Percentiles rank a stretch among this genome's conserved stretches.
Evolutionary conservation across 129 eudicot genomes (phyloP).

Genomic region (Flaveria trinervia): DNA sequence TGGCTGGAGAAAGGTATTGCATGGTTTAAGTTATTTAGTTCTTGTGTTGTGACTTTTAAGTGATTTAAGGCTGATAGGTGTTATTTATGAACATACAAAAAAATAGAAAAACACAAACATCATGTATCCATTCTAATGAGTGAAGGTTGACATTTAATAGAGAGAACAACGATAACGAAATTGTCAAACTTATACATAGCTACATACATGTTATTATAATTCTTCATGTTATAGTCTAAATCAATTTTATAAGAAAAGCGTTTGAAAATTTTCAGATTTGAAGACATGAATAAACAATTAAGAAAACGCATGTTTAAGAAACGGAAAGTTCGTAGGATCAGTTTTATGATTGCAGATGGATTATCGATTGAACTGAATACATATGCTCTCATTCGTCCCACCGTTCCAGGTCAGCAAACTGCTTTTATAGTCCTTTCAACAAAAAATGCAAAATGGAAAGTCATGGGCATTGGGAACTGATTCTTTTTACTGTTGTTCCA

Average conservation of each 20-base stretch:
- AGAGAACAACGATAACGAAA: slow-evolving; percentile 11
- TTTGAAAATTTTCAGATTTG: slow-evolving; percentile 51
- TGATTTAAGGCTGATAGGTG: background rate
- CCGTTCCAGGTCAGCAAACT: slow-evolving; percentile 67
- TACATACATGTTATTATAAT: background rate
- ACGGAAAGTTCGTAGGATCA: slow-evolving; percentile 77
- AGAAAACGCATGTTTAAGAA: slow-evolving; percentile 91
- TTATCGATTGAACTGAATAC: slow-evolving; percentile 79
- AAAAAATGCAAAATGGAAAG: background rate
- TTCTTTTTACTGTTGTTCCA: slow-evolving; percentile 35
- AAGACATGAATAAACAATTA: slow-evolving; percentile 81
- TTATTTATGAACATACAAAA: slow-evolving; percentile 8
- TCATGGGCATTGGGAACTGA: slow-evolving; percentile 23
- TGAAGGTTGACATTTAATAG: slow-evolving; percentile 14
- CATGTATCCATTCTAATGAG: background rate
- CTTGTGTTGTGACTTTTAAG: background rate
- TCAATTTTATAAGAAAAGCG: background rate
- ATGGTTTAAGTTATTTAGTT: background rate
- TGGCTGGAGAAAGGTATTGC: slow-evolving; percentile 73
- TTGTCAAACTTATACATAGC: background rate
- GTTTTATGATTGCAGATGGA: slow-evolving; percentile 65
- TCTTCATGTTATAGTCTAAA: slow-evolving; percentile 14
- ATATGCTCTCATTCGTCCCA: slow-evolving; percentile 93
- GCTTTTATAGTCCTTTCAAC: background rate
- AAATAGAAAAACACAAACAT: background rate